Base-by-base conservation (phyloP, 169 alveolate species). In the Plasmodium vivax region DNA sequence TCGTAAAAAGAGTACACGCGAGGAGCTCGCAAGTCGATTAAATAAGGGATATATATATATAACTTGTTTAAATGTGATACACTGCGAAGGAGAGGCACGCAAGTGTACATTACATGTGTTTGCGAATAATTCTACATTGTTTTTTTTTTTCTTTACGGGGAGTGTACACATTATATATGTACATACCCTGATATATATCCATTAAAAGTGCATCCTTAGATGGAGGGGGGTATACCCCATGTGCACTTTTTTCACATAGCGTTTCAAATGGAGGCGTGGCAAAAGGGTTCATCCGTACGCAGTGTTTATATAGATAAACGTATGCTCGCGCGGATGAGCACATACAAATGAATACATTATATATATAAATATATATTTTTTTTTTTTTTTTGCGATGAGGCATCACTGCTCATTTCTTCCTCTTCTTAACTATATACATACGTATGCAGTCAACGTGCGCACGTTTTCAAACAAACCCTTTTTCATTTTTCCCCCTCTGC, bases 81-180 rank as follows among this genome's bases (percentile, higher is more conserved):
- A 84, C 62, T 41, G 14, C 72, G 54, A 38, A 30, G 30, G 30
- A 32, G 27, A 36, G 75, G n/a, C 45, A 34, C 41, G 54, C 41
- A 38, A 68, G 51, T 38, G 82, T 68, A 23, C 45, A 72, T 84
- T 68, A 23, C 45, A 72, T 84, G 92, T 84, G 32, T 56, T 68
- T 68, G 74, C 74, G 92, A 84, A 84, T 84, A 68, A 84, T 84
- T 84, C 92, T 71, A 84, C 82, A 83, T 32, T 83, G n/a, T 23
- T 30, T 83, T 58, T 83, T 83, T 83, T 68, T 68, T 14, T 68
- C 43, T 6, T 23, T 68, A 30, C 38, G 7, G 12, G 77, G 38
- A 68, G 38, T 68, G 38, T 68, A 68, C n/a, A 14, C 38, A 68
- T 68, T 27, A 68, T 68, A 68, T 68, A 68, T 68, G 16, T 68